Evolutionary conservation across 345 rosid species (phyloP), one percentile per base, ranked within the genome.

Genomic region (Firmiana major): DNA sequence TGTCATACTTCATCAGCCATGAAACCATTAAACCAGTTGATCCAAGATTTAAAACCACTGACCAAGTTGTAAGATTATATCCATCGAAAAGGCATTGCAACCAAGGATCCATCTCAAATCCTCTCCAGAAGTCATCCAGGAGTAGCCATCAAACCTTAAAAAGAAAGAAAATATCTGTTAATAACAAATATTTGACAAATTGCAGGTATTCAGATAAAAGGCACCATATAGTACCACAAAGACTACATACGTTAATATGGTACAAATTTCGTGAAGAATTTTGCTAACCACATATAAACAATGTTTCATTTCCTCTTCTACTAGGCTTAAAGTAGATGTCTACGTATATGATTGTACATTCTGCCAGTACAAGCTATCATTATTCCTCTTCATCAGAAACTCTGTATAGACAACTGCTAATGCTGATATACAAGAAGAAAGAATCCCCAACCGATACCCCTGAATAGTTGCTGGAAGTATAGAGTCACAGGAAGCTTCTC

Each of bases 21-120:
- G 97, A 94, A 80, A 94, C 98, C 28, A 92, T 79, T 81, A 94
- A 82, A 68, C 98, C 93, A 46, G 98, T 87, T 74, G 90, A 92
- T 51, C 94, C 55, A 51, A 51, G 55, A 51, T 51, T 51, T n/a
- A 51, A 17, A 51, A 16, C 55, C 55, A 16, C 55, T 2, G 4
- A 16, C n/a, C 55, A 51, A 48, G 5, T 48, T 16, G 55, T 51
- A 51, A 5, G 16, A 17, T 2, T 3, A 51, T 51, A 51, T 51
- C 6, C 55, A 15, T 51, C 1, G 7, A 51, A 13, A 16, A 51
- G 55, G 55, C 7, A 3, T 15, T 51, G 55, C n/a, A 7, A 51
- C 55, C 82, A 92, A 82, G 71, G 42, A 96, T 86, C 68, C 89
- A 3, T 51, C 55, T 51, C 55, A 51, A 16, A 16, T 51, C 55